phyloP scores from a whole-genome alignment of 2,329 filamentous ascomycete genomes.

The Aspergillus oerlinghausenensis region DNA sequence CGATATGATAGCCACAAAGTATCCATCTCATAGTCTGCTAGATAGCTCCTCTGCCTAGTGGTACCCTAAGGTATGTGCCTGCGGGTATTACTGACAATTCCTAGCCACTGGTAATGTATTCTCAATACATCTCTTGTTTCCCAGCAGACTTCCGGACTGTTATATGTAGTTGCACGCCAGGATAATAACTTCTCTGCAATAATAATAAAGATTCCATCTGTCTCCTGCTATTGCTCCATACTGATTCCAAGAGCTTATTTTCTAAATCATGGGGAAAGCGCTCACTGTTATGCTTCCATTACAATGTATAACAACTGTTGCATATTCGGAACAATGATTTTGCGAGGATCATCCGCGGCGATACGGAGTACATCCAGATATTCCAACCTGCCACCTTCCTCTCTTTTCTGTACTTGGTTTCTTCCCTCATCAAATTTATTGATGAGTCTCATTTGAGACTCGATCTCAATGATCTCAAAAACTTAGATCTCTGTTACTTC shows the following conservation, averaged over 20 bases:
- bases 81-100: too few relatives aligned
- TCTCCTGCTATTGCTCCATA: neutral
- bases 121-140: neutral
- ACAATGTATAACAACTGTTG: neutral
- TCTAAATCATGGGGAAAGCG: neutral
- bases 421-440: neutral
- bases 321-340: neutral
- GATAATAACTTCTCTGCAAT: neutral
- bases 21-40: too few relatives aligned
- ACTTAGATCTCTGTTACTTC: neutral
- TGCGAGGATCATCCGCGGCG: neutral
- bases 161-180: neutral
- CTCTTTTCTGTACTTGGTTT: neutral
- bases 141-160: neutral
- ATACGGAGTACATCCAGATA: neutral
- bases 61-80: too few relatives aligned
- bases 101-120: neutral
- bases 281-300: neutral
- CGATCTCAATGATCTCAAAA: neutral
- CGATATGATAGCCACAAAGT: too few relatives aligned
- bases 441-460: constrained; percentile 4
- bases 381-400: neutral
- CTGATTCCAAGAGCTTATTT: constrained; percentile 1
- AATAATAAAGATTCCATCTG: neutral
- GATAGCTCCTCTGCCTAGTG: too few relatives aligned